Evolutionary conservation across 108 stramenopile genomes (phyloP), one percentile per base, ranked within the genome.

Genomic region (Licmophora abbreviata): DNA sequence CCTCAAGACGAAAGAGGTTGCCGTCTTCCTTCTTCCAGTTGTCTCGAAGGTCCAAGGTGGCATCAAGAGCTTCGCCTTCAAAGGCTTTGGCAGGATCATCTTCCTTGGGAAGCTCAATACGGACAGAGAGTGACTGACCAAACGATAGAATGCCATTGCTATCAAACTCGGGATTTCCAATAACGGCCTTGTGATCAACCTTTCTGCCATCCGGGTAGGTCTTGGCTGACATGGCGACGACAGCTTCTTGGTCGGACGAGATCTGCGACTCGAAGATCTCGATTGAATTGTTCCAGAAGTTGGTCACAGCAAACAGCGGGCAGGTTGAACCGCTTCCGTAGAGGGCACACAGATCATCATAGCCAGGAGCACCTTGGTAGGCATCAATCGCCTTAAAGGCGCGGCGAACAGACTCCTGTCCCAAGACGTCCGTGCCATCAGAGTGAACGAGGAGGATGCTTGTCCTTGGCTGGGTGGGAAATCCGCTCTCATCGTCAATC

Each of bases 311-410:
- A 40, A 20, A 18, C 5, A 40, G 3, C 38, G 3, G 2, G 20
- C 38, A 40, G 38, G 59, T 60, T n/a, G 22, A n/a, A 40, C 50
- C 59, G 22, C 21, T 48, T 40, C 20, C 38, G 20, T 40, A 40
- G 6, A 18, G 9, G 11, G 36, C 34, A 51, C 59, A 62, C 29
- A 62, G 22, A 7, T 35, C 24, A 23, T 62, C 53, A 28, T 62
- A 62, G n/a, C 34, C 44, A 9, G 23, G 26, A 9, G 38, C 20
- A 25, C 25, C 34, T 11, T 44, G 61, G 27, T 54, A n/a, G 3
- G 29, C 44, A 54, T 54, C 43, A 30, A 62, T 34, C 11, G 41
- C 53, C 31, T 62, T 4, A 35, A 62, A 62, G 42, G 46, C 29
- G 29, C 42, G 41, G n/a, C 32, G 17, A 15, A 29, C 22, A 17